phyloP scores from a whole-genome alignment of 495 filamentous ascomycete species.

The Aspergillus mulundensis region DNA sequence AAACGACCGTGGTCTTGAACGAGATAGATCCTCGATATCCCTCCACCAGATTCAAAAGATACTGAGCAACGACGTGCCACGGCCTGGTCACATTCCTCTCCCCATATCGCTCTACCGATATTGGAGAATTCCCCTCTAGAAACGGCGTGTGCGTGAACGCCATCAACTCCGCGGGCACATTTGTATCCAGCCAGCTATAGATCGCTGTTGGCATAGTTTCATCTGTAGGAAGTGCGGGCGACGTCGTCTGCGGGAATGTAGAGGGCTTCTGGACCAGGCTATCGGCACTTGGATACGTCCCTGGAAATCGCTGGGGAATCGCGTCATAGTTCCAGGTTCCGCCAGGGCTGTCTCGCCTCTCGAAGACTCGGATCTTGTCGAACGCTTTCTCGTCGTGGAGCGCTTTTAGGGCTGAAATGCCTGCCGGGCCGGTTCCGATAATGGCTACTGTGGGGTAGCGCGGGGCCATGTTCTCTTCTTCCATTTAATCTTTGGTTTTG shows the following conservation, averaged over 20 bases:
- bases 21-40: constrained; percentile 19
- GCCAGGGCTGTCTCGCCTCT: constrained; percentile 45
- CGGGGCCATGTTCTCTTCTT: constrained; percentile 16
- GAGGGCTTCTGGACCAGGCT: constrained; percentile 11
- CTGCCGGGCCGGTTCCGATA: constrained; percentile 51
- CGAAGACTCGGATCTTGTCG: constrained; percentile 49
- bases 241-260: background rate
- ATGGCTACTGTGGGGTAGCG: constrained; percentile 41
- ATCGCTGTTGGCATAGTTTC: constrained; percentile 23
- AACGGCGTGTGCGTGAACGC: constrained; percentile 28
- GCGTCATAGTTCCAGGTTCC: constrained; percentile 44
- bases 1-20: constrained; percentile 30
- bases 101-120: constrained; percentile 20
- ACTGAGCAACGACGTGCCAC: constrained; percentile 21
- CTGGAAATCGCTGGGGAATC: constrained; percentile 5
- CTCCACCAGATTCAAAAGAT: constrained; percentile 23
- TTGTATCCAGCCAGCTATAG: constrained; percentile 27
- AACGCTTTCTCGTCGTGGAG: constrained; percentile 49
- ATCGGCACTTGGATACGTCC: background rate
- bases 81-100: constrained; percentile 25
- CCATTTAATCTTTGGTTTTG: background rate
- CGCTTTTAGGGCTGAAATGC: constrained; percentile 49
- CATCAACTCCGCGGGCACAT: constrained; percentile 28
- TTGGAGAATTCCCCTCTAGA: constrained; percentile 20
- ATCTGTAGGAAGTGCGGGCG: constrained; percentile 19